A percentile compares a stretch with the other conserved stretches of the same genome.
Evolutionary conservation across 495 filamentous ascomycete species (phyloP).

Genomic region (Podospora sp.): DNA sequence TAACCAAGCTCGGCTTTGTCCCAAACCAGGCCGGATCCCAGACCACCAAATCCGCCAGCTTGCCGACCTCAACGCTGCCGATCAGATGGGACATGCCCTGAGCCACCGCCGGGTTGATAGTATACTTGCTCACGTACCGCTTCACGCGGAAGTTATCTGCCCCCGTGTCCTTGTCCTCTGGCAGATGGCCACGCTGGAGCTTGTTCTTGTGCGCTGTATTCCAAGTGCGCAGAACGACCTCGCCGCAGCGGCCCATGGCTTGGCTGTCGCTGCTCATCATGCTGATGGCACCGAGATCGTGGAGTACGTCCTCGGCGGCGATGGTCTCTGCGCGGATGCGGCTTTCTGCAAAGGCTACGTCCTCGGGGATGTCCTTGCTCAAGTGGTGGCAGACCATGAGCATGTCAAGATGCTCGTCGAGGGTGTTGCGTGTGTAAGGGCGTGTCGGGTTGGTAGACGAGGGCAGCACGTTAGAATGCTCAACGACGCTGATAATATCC

Average conservation of each 20-base stretch:
- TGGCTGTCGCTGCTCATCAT: slow-evolving; percentile 99
- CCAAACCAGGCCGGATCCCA: slow-evolving; percentile 90
- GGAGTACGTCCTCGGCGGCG: slow-evolving; percentile 94
- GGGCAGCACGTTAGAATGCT: slow-evolving; percentile 89
- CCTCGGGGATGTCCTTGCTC: slow-evolving; percentile 88
- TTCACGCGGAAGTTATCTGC: slow-evolving; percentile 95
- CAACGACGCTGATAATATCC: slow-evolving; percentile 94
- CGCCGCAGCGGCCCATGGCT: slow-evolving; percentile 96
- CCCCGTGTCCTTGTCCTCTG: slow-evolving; percentile 76
- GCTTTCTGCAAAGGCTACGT: slow-evolving; percentile 93
- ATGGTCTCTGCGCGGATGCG: slow-evolving; percentile 97
- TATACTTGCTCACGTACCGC: slow-evolving; percentile 95
- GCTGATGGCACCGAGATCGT: slow-evolving; percentile 92
- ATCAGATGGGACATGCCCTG: slow-evolving; percentile 93
- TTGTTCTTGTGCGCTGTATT: slow-evolving; percentile 99
- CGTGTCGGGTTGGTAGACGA: slow-evolving; percentile 92
- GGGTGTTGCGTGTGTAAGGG: slow-evolving; percentile 88
- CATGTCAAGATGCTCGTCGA: slow-evolving; percentile 98
- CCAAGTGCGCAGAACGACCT: slow-evolving; percentile 95
- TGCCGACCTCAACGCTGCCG: slow-evolving; percentile 86
- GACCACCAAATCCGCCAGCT: slow-evolving; percentile 87
- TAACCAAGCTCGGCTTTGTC: slow-evolving; percentile 76
- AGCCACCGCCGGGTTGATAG: slow-evolving; percentile 91
- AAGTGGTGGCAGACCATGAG: slow-evolving; percentile 98
- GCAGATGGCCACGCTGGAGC: slow-evolving; percentile 73